Evolutionary conservation across 2,329 filamentous ascomycete genomes (phyloP).

Genomic region (Venturia oleaginea): DNA sequence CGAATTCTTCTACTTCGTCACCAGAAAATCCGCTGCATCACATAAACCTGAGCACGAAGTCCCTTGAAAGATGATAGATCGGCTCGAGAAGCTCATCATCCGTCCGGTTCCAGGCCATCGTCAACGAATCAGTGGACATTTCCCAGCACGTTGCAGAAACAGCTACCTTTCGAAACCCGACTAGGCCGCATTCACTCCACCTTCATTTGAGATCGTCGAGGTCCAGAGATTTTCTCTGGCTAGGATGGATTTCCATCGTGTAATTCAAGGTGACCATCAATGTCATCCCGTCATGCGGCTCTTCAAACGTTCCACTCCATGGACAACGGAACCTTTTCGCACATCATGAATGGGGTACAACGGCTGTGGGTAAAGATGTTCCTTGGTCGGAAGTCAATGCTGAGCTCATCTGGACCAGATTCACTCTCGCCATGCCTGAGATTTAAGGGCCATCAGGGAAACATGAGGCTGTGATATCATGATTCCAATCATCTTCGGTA

Average conservation of each 20-base stretch:
- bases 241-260: not conserved
- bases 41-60: not conserved
- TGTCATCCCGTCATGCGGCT: not conserved
- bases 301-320: not conserved
- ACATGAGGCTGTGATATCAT: conserved; percentile 2
- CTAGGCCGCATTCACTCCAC: not conserved
- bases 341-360: not conserved
- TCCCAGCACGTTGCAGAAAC: not conserved
- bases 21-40: not conserved
- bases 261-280: not conserved
- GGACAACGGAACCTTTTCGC: not conserved
- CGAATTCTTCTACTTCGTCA: not conserved
- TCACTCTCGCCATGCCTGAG: not conserved
- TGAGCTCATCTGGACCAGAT: not conserved
- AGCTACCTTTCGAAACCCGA: not conserved
- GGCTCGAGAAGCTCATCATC: not conserved
- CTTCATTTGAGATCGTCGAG: not conserved
- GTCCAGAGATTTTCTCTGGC: not conserved
- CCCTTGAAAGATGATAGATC: not conserved
- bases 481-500: not conserved
- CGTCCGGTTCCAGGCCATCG: not conserved
- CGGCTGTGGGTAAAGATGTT: not conserved
- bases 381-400: not conserved
- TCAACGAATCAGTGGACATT: not conserved
- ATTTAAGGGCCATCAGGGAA: not conserved